These are phyloP conservation scores for Aplosporella prunicola DNA, from an alignment of 2,329 filamentous ascomycete species.

Conservation along the genomic window DNA sequence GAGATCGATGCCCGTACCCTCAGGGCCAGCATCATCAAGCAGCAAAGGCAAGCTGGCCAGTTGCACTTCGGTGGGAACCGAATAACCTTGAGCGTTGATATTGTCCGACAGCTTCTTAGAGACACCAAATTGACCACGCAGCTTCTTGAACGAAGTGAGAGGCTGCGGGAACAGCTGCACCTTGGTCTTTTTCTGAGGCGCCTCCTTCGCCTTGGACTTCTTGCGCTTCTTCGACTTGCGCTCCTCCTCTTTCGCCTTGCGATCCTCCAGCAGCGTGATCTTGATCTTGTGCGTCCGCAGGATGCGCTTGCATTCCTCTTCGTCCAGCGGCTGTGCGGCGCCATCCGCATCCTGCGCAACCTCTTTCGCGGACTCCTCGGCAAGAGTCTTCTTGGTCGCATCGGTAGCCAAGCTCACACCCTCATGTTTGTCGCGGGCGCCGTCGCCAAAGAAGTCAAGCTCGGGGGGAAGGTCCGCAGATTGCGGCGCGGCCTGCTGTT, in stretches of 20 bases:
- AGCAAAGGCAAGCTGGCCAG: slow-evolving; percentile 75
- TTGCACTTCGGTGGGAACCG: slow-evolving; percentile 86
- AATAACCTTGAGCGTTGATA: slow-evolving; percentile 73
- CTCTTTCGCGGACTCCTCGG: slow-evolving; percentile 2
- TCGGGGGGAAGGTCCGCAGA: slow-evolving; percentile 20
- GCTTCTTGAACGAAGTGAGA: slow-evolving; percentile 63
- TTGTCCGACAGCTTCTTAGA: slow-evolving; percentile 68
- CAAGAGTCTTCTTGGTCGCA: neutral
- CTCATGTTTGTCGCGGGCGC: slow-evolving; percentile 12
- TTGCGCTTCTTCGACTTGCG: slow-evolving; percentile 45
- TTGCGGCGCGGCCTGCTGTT: slow-evolving; percentile 14
- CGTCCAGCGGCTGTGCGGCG: slow-evolving; percentile 38
- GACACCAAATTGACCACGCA: slow-evolving; percentile 63
- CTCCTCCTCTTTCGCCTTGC: slow-evolving; percentile 30
- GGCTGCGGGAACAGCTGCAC: slow-evolving; percentile 64
- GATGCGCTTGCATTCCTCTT: slow-evolving; percentile 64
- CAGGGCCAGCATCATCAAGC: slow-evolving; percentile 11
- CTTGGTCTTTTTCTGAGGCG: slow-evolving; percentile 32
- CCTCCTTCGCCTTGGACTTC: slow-evolving; percentile 26
- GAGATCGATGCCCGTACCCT: slow-evolving; percentile 53
- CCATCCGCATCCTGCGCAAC: slow-evolving; percentile 11
- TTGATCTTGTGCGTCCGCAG: slow-evolving; percentile 77
- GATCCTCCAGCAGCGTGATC: slow-evolving; percentile 59
- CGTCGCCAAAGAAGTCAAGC: slow-evolving; percentile 36
- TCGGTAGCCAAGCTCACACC: slow-evolving; percentile 7